Base-by-base conservation (phyloP, 345 rosid species). In the Raphanus sativus region DNA sequence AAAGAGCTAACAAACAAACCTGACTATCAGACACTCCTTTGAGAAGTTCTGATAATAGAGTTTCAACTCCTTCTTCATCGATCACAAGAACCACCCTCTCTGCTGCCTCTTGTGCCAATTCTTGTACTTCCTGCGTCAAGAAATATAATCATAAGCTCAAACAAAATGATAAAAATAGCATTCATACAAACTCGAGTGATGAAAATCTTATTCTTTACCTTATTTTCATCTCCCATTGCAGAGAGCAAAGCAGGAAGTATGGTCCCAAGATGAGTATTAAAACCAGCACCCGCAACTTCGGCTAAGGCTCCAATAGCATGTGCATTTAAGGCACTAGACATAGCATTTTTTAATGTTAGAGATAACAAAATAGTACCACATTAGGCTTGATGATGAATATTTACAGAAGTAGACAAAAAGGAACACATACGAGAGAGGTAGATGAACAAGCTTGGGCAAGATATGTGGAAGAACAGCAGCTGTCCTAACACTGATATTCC, bases 251-350 rank as follows among this genome's bases (percentile, higher is more conserved):
- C 89, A 81, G 99, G 98, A 82, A 95, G 93, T 79, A 95, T 80
- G 38, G 91, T 89, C 70, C 97, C 90, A 74, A 95, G 92, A 83
- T 95, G 99, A 80, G 76, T 63, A 79, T 89, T 89, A 54, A 95
- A 91, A 63, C 99, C 96, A 72, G 97, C 80, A 73, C 99, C 97
- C 3, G 99, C 98, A 84, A 92, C 99, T 77, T 95, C 98, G 38
- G 99, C 99, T 74, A 95, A 85, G 26, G 97, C 99, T 66, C 99
- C 99, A 52, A 95, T 76, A 69, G 99, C 98, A 87, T 95, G 97
- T 26, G 98, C 99, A 86, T 92, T 92, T 79, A 95, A 91, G 77
- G 98, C 94, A 62, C 98, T 95, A 85, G 28, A 85, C 55, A 79
- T 4, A 82, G 24, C 52, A 79, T 11, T 67, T 62, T 26, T 17